phyloP scores from a whole-genome alignment of 2,329 filamentous ascomycete genomes.

The Colletotrichum truncatum region DNA sequence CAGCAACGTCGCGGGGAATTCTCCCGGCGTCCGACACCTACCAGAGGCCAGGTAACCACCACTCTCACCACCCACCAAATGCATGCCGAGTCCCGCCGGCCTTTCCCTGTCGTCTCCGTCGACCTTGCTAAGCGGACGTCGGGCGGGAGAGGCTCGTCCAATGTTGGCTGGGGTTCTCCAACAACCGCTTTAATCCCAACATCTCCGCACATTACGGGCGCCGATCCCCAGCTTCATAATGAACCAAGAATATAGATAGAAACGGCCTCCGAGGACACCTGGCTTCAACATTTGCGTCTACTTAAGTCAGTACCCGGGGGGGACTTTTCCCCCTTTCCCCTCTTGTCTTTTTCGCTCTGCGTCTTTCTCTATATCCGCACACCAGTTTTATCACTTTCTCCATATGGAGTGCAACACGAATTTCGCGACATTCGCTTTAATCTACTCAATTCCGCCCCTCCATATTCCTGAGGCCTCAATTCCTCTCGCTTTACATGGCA shows the following conservation, averaged over 20 bases:
- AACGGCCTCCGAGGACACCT: neutral
- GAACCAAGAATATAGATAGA: neutral
- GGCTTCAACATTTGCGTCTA: neutral
- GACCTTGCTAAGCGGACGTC: constrained; percentile 9
- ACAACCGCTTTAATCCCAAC: constrained; percentile 6
- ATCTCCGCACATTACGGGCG: neutral
- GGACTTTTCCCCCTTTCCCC: too few relatives aligned
- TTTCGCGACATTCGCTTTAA: neutral
- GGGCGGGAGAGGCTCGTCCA: constrained; percentile 17
- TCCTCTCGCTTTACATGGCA: neutral
- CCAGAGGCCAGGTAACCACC: constrained; percentile 12
- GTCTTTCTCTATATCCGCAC: neutral
- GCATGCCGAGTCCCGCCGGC: neutral
- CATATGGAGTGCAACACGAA: neutral
- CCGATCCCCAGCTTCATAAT: neutral
- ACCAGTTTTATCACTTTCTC: neutral
- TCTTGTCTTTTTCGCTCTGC: too few relatives aligned
- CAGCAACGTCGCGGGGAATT: neutral
- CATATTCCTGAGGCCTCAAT: neutral
- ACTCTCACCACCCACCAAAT: neutral
- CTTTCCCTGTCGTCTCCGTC: neutral
- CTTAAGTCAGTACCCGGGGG: too few relatives aligned
- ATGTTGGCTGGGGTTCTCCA: constrained; percentile 5
- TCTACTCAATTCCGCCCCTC: constrained; percentile 22
- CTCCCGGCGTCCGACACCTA: constrained; percentile 1